Conservation (phyloP, 768 basidiomycete species). For the Favolaschia claudopus region DNA sequence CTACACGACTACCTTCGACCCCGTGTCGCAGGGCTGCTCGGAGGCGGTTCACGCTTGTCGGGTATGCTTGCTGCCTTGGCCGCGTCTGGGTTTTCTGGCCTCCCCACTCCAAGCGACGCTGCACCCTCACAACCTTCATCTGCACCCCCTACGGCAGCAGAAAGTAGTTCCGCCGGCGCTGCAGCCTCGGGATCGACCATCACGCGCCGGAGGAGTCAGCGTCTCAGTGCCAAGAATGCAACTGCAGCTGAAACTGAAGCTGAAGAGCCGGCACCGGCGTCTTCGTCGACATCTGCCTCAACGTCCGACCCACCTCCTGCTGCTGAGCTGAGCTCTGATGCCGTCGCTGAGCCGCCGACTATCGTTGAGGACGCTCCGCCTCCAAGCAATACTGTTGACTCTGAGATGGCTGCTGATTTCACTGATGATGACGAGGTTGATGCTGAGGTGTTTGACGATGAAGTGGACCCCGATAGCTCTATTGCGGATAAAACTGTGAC, state of each 20-base stretch:
- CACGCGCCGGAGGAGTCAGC: slow-evolving; percentile 79
- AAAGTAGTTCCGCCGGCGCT: slow-evolving; percentile 42
- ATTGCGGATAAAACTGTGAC: slow-evolving; percentile 86
- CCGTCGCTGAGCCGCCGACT: slow-evolving; percentile 34
- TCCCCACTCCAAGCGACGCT: slow-evolving; percentile 46
- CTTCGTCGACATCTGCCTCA: slow-evolving; percentile 26
- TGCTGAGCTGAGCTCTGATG: slow-evolving; percentile 22
- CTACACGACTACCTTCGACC: slow-evolving; percentile 96
- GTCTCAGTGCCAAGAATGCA: slow-evolving; percentile 76
- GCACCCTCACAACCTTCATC: slow-evolving; percentile 41
- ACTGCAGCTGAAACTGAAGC: slow-evolving; percentile 26
- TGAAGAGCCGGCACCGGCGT: slow-evolving; percentile 16
- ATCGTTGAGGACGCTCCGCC: slow-evolving; percentile 51
- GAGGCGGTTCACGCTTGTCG: slow-evolving; percentile 72
- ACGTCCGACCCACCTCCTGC: slow-evolving; percentile 34
- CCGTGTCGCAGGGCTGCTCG: slow-evolving; percentile 77
- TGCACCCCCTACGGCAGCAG: slow-evolving; percentile 37
- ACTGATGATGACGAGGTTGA: slow-evolving; percentile 90
- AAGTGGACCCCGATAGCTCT: slow-evolving; percentile 75
- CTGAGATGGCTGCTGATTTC: slow-evolving; percentile 75
- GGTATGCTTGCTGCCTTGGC: slow-evolving; percentile 93
- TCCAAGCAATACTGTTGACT: slow-evolving; percentile 67
- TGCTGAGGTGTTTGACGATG: slow-evolving; percentile 90
- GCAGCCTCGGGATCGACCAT: slow-evolving; percentile 49
- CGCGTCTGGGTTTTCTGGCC: slow-evolving; percentile 72